Evolutionary conservation across 2,329 filamentous ascomycete genomes (phyloP).

Genomic region (Alternaria sp.): DNA sequence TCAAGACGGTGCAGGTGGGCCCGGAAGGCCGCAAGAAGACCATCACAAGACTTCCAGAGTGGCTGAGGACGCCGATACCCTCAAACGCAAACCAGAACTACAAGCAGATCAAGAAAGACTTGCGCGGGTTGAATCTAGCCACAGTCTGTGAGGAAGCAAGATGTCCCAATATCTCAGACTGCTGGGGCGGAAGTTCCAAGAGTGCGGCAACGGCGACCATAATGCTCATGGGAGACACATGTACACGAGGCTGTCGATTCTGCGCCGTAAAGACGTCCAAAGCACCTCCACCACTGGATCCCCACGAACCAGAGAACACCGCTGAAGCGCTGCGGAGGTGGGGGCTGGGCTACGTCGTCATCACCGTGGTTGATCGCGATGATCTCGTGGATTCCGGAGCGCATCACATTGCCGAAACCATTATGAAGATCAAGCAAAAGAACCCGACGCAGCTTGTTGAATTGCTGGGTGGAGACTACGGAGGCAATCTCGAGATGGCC

Average conservation of each 20-base stretch:
- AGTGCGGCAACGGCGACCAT: conserved; percentile 94
- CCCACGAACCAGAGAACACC: conserved; percentile 95
- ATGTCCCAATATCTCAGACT: conserved; percentile 97
- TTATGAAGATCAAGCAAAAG: conserved; percentile 85
- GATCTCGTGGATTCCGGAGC: conserved; percentile 90
- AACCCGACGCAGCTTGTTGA: conserved; percentile 77
- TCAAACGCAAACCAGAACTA: conserved; percentile 80
- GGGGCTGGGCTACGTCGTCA: conserved; percentile 94
- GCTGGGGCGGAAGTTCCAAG: conserved; percentile 92
- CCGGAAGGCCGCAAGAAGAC: conserved; percentile 68
- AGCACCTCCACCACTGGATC: conserved; percentile 79
- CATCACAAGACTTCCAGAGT: conserved; percentile 80
- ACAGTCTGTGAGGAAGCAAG: conserved; percentile 98
- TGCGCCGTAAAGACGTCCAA: conserved; percentile 93
- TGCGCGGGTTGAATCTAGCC: conserved; percentile 86
- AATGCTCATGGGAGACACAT: conserved; percentile 99
- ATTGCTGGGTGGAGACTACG: conserved; percentile 85
- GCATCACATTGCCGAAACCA: conserved; percentile 89
- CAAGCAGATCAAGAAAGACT: conserved; percentile 92
- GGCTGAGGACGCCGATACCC: conserved; percentile 96
- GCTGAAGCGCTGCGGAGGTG: conserved; percentile 90
- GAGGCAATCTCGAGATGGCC: conserved; percentile 86
- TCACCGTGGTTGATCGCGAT: conserved; percentile 93
- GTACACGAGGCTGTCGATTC: conserved; percentile 94
- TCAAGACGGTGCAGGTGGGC: conserved; percentile 67